Evolutionary conservation across 345 rosid species (phyloP), one percentile per base, ranked within the genome.

Genomic region (Salix arbutifolia): DNA sequence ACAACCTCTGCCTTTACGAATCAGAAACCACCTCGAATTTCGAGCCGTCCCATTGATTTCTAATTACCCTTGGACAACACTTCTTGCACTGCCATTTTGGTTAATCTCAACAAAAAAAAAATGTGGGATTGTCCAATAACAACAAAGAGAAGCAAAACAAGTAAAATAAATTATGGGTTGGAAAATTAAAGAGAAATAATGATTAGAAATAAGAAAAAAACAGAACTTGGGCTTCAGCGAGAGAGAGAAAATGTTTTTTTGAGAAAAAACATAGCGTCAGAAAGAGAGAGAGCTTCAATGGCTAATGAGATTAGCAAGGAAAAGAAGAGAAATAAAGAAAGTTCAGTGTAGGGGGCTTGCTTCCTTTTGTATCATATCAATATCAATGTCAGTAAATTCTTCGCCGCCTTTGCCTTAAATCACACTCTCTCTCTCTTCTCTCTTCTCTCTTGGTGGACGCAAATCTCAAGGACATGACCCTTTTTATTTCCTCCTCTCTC

Each of bases 391-490:
- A 77, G 69, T 79, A 87, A 86, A 86, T 76, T 81, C 85, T 58
- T 86, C 87, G 94, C 97, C 97, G 97, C 89, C 94, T 86, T 85
- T 85, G 90, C 91, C 82, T 85, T 85, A 87, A 90, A 87, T 89
- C 87, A 73, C 62, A 56, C 62, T 1, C 4, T 61, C 80, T 79
- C 74, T 42, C 4, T 71, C 65, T 16, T 42, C 4, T 71, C 65
- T 16, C n/a, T 13, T 13, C 28, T 25, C 25, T 23, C 23, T 60
- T 62, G 74, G 1, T 18, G 8, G 69, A 76, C 81, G 83, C 97
- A 82, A 90, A 88, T 90, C 88, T 88, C 91, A 61, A 87, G 66
- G 74, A 68, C 75, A 10, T 18, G 68, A 61, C 26, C 44, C 53
- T 44, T 40, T 31, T 18, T 66, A 60, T 42, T 60, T 30, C 61